phyloP scores from a whole-genome alignment of 1,284 basidiomycete genomes.

The Malassezia psittaci region DNA sequence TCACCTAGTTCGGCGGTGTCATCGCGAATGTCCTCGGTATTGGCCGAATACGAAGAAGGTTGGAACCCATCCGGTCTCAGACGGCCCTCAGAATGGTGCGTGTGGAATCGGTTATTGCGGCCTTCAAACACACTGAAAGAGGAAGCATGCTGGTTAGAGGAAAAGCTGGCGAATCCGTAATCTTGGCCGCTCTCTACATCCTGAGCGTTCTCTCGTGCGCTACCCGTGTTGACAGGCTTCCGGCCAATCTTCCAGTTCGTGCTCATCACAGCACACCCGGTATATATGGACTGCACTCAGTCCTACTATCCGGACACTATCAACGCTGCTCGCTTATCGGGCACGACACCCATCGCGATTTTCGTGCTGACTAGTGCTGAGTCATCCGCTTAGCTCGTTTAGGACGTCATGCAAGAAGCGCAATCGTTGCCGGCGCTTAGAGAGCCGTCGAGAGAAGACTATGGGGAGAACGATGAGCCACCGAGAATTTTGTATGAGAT shows the following conservation, averaged over 20 bases:
- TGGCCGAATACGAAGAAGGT: constrained; percentile 38
- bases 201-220: too few species aligned
- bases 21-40: constrained; percentile 33
- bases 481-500: constrained; percentile 9
- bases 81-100: not conserved
- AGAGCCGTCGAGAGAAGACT: too few species aligned
- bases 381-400: not conserved
- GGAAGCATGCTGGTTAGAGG: not conserved
- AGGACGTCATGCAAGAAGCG: not conserved
- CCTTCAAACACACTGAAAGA: constrained; percentile 39
- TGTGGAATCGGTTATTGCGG: constrained; percentile 26
- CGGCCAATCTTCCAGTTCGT: too few species aligned
- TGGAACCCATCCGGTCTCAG: constrained; percentile 7
- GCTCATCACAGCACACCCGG: not conserved
- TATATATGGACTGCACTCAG: too few species aligned
- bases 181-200: not conserved
- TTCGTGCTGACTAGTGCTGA: not conserved
- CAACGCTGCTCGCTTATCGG: too few species aligned
- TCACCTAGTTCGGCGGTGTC: constrained; percentile 41
- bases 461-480: not conserved
- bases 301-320: too few species aligned
- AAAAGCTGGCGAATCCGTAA: not conserved
- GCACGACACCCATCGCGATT: not conserved
- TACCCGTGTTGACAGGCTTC: too few species aligned
- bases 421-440: too few species aligned